A percentile compares a stretch with the other conserved stretches of the same genome.
Conservation (phyloP, 495 filamentous ascomycete species). For the Podospora didyma region DNA sequence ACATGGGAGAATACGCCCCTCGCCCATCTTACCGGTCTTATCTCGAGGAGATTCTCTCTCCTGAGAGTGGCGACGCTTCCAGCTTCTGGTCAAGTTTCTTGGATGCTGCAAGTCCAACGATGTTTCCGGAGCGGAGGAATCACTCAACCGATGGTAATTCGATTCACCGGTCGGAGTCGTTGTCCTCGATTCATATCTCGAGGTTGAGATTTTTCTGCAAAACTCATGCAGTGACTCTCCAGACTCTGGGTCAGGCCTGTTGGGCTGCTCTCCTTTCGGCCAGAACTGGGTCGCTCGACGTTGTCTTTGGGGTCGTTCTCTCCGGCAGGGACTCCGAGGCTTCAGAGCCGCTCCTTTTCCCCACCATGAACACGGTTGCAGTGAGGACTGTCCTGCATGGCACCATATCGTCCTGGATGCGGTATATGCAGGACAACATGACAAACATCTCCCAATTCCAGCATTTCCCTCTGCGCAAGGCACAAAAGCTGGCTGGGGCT, state of each 20-base stretch:
- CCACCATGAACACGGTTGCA: constrained; percentile 74
- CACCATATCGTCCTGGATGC: constrained; percentile 52
- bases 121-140: constrained; percentile 22
- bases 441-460: constrained; percentile 52
- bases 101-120: constrained; percentile 38
- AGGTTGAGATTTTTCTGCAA: constrained; percentile 52
- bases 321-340: constrained; percentile 62
- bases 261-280: constrained; percentile 61
- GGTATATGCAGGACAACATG: constrained; percentile 60
- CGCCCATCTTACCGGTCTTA: constrained; percentile 45
- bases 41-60: constrained; percentile 41
- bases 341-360: constrained; percentile 61
- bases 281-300: constrained; percentile 52
- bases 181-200: constrained; percentile 32
- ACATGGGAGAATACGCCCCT: constrained; percentile 34
- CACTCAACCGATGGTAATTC: neutral
- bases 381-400: constrained; percentile 63
- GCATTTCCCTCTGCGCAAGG: constrained; percentile 62
- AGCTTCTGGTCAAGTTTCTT: constrained; percentile 61
- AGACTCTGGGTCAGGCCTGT: constrained; percentile 61
- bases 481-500: constrained; percentile 41
- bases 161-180: constrained; percentile 43
- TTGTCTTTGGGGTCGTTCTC: constrained; percentile 67
- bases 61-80: constrained; percentile 33
- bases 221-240: constrained; percentile 53